Base-by-base conservation (phyloP, 768 basidiomycete genomes). In the Amanita fuliginea region DNA sequence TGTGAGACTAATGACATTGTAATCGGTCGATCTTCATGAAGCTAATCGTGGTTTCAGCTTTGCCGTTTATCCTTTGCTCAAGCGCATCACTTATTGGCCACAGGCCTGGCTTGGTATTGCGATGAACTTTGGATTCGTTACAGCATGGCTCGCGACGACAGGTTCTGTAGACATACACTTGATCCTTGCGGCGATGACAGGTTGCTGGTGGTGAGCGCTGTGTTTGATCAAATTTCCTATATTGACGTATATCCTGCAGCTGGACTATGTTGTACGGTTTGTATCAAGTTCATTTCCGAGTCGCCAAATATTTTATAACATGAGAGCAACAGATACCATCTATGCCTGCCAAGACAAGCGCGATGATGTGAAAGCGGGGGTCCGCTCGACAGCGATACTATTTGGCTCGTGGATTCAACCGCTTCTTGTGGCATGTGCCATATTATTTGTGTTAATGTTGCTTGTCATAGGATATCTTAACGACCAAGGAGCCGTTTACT, bases 261-360 rank as follows among this genome's bases (percentile, higher is more conserved):
- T 74, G 73, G 73, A 74, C 73, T 1, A 71, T 74, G 72, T 54
- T 73, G 34, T 74, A 74, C 51, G 73, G 72, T 72, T 55, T 14
- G 53, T 32, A 13, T 10, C 19, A 6, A 22, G 11, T 24, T 2
- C 11, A 46, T 8, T 50, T 36, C 7, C 40, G 21, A 21, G 21
- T 37, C 16, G 21, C 32, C 11, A 28, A 26, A 13, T 3, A 3
- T 16, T 18, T 30, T 3, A 30, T 10, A 18, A 32, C 6, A 40
- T 11, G 18, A 21, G 19, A 33, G n/a, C 7, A 21, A 47, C 39
- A 62, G 74, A 86, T 61, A 82, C 82, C 6, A 80, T 84, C 52
- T 89, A 90, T 59, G 86, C 83, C 14, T 86, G 83, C 60, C 77
- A 87, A 68, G 87, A 90, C 62, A 80, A 82, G 49, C 63, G 71